phyloP scores from a whole-genome alignment of 768 basidiomycete genomes.

The Suillus ampliporus region DNA sequence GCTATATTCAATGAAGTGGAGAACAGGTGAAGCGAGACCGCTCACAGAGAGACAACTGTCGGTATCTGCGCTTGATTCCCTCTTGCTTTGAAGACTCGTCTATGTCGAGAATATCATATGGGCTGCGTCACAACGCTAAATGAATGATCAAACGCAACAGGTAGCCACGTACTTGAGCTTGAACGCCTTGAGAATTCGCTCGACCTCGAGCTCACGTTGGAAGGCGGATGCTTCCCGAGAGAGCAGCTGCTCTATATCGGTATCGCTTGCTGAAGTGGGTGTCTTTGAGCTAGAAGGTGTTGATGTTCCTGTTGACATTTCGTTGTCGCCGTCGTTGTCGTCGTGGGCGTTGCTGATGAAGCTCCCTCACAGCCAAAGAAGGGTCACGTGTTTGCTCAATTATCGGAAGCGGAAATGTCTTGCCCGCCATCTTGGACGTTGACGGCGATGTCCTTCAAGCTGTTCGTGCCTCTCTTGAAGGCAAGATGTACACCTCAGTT shows the following conservation, averaged over 20 bases:
- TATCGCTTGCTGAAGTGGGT: constrained; percentile 38
- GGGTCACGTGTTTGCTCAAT: constrained; percentile 23
- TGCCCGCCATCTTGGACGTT: background rate
- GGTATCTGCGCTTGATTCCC: constrained; percentile 89
- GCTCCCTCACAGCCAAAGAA: background rate
- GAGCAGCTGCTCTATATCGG: constrained; percentile 80
- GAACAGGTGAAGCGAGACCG: constrained; percentile 23
- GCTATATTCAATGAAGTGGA: background rate
- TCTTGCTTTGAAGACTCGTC: constrained; percentile 70
- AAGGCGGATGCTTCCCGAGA: constrained; percentile 84
- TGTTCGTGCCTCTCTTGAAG: constrained; percentile 1
- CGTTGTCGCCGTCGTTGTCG: constrained; percentile 1
- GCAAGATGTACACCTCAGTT: background rate
- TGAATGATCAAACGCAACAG: background rate
- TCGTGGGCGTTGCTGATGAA: background rate
- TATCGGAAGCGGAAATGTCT: background rate
- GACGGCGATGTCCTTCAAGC: constrained; percentile 15
- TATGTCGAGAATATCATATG: constrained; percentile 93
- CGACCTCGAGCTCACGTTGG: constrained; percentile 87
- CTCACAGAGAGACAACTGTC: constrained; percentile 84
- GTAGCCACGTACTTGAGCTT: constrained; percentile 81
- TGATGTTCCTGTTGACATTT: constrained; percentile 28
- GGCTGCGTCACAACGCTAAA: constrained; percentile 50
- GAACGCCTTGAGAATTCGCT: constrained; percentile 92
- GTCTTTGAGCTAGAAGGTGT: constrained; percentile 24